Percentiles rank a stretch among this genome's conserved stretches.
Conservation (phyloP, 2,329 filamentous ascomycete species). For the Colletotrichum eremochloae region DNA sequence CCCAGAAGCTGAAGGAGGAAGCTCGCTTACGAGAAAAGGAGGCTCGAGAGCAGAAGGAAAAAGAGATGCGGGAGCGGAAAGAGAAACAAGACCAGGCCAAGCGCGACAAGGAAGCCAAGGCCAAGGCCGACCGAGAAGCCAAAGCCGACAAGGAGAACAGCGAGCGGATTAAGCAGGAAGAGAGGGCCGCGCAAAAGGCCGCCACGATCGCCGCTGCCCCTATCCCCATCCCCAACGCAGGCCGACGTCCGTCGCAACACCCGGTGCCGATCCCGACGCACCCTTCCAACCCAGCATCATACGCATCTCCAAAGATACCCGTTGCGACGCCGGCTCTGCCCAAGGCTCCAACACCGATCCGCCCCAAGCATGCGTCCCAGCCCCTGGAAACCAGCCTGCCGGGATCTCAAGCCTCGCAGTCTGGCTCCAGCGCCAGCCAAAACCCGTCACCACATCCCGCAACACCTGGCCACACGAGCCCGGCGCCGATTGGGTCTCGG, state of each 20-base stretch:
- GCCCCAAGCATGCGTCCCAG: slow-evolving; percentile 82
- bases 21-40: slow-evolving; percentile 85
- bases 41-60: slow-evolving; percentile 75
- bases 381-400: slow-evolving; percentile 81
- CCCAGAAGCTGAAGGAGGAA: slow-evolving; percentile 88
- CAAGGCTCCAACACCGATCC: slow-evolving; percentile 85
- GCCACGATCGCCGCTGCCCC: slow-evolving; percentile 53
- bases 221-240: slow-evolving; percentile 58
- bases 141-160: slow-evolving; percentile 54
- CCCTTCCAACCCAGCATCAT: slow-evolving; percentile 66
- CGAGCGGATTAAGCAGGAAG: slow-evolving; percentile 60
- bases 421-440: slow-evolving; percentile 67
- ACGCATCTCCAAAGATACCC: slow-evolving; percentile 83
- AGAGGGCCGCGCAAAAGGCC: slow-evolving; percentile 54
- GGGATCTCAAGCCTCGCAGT: slow-evolving; percentile 78
- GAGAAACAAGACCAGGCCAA: slow-evolving; percentile 71
- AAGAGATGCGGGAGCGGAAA: slow-evolving; percentile 69
- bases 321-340: slow-evolving; percentile 85
- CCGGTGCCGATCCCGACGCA: slow-evolving; percentile 64
- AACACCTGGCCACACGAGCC: slow-evolving; percentile 75
- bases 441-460: slow-evolving; percentile 71
- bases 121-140: slow-evolving; percentile 49
- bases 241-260: slow-evolving; percentile 53
- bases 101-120: slow-evolving; percentile 65
- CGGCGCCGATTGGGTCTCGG: slow-evolving; percentile 72